These are phyloP conservation scores for Prunus armeniaca DNA, from an alignment of 306 rosid genomes.

Conservation along the genomic window DNA sequence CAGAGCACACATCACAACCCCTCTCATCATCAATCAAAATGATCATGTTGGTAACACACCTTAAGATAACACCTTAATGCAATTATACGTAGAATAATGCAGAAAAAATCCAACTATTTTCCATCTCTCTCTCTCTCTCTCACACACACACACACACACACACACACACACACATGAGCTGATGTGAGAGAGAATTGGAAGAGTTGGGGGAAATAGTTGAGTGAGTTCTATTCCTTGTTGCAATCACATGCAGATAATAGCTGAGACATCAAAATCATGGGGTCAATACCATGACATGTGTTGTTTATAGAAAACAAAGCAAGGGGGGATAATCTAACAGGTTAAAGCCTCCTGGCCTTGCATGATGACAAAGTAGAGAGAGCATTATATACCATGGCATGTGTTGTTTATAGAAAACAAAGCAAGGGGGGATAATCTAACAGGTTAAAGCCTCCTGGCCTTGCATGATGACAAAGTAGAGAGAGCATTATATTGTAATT, in stretches of 20 bases:
- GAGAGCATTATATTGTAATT: background rate
- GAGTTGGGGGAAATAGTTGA: too few species aligned
- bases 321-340: too few species aligned
- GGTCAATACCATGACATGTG: too few species aligned
- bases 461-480: background rate
- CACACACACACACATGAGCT: too few species aligned
- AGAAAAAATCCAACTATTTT: background rate
- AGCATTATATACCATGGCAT: background rate
- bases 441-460: background rate
- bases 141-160: too few species aligned
- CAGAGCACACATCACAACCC: background rate
- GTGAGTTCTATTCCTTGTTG: background rate
- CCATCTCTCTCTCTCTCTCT: background rate
- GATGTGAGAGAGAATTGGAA: too few species aligned
- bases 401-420: background rate
- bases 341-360: too few species aligned
- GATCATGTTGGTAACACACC: background rate
- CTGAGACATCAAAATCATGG: conserved; percentile 4
- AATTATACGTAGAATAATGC: background rate
- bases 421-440: background rate
- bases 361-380: too few species aligned
- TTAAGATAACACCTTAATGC: background rate
- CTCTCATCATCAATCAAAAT: background rate
- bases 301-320: too few species aligned
- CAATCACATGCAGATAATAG: background rate